A percentile compares a stretch with the other conserved stretches of the same genome.
These are phyloP conservation scores for Penicillium sp. DNA, from an alignment of 2,329 filamentous ascomycete species.

Conservation along the genomic window DNA sequence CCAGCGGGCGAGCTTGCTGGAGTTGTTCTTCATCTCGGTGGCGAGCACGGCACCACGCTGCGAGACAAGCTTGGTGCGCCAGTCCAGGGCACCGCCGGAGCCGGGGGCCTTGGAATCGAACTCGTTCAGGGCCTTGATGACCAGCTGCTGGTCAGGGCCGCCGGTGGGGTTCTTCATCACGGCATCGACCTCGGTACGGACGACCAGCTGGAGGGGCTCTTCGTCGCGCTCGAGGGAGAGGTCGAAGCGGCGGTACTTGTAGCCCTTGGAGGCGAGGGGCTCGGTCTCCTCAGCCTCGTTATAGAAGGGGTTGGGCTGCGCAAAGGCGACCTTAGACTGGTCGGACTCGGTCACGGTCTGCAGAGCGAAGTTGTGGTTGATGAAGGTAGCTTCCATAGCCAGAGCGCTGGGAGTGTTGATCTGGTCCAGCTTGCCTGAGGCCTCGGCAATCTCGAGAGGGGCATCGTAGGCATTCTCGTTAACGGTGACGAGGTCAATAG, in stretches of 20 bases:
- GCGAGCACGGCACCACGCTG: constrained; percentile 96
- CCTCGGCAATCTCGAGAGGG: constrained; percentile 79
- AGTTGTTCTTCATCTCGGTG: constrained; percentile 99
- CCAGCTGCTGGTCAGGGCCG: constrained; percentile 85
- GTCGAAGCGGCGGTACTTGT: constrained; percentile 98
- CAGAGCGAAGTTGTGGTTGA: constrained; percentile 99
- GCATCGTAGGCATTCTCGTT: constrained; percentile 98
- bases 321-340: constrained; percentile 72
- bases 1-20: constrained; percentile 96
- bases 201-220: constrained; percentile 85
- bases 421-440: constrained; percentile 67
- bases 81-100: constrained; percentile 90
- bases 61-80: constrained; percentile 87
- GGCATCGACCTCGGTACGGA: constrained; percentile 91
- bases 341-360: constrained; percentile 86
- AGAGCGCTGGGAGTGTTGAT: constrained; percentile 93
- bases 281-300: constrained; percentile 88
- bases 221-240: constrained; percentile 85
- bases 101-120: constrained; percentile 98
- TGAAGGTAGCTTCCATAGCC: constrained; percentile 96
- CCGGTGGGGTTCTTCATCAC: constrained; percentile 91
- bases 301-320: constrained; percentile 94
- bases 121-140: constrained; percentile 95
- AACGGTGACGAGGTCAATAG: constrained; percentile 94
- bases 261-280: constrained; percentile 89